A percentile compares a stretch with the other conserved stretches of the same genome.
Conservation (phyloP, 306 rosid species). For the Prinsepia uniflora region DNA sequence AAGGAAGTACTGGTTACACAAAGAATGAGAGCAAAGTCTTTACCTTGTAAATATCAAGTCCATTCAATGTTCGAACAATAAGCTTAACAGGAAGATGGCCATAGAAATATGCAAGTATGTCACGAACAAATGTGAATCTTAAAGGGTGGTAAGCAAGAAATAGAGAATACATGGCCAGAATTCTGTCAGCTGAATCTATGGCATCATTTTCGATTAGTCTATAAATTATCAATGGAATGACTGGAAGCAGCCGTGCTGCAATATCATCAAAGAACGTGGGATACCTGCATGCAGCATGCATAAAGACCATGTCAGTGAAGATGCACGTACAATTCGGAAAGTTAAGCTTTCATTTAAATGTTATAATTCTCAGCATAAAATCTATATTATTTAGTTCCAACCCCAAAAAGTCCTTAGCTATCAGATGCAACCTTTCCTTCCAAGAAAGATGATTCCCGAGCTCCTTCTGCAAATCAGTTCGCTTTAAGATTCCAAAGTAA, state of each 20-base stretch:
- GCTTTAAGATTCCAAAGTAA: constrained; percentile 53
- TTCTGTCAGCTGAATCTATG: constrained; percentile 73
- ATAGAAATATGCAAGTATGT: constrained; percentile 94
- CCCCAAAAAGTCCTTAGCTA: constrained; percentile 6
- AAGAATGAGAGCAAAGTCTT: constrained; percentile 13
- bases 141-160: constrained; percentile 79
- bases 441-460: constrained; percentile 94
- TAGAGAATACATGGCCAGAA: constrained; percentile 55
- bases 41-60: constrained; percentile 86
- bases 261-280: constrained; percentile 91
- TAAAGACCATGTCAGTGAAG: constrained; percentile 24
- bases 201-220: constrained; percentile 94
- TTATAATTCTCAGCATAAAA: constrained; percentile 14
- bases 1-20: background rate
- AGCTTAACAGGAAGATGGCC: constrained; percentile 87
- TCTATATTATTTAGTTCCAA: background rate
- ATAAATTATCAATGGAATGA: constrained; percentile 84
- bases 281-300: constrained; percentile 53
- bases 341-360: background rate
- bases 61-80: constrained; percentile 67
- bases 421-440: constrained; percentile 75
- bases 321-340: background rate
- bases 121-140: constrained; percentile 94
- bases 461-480: constrained; percentile 82
- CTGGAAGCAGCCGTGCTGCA: constrained; percentile 91